Evolutionary conservation across 352 stramenopile genomes (phyloP).

Genomic region (Globisporangium takayamanum): DNA sequence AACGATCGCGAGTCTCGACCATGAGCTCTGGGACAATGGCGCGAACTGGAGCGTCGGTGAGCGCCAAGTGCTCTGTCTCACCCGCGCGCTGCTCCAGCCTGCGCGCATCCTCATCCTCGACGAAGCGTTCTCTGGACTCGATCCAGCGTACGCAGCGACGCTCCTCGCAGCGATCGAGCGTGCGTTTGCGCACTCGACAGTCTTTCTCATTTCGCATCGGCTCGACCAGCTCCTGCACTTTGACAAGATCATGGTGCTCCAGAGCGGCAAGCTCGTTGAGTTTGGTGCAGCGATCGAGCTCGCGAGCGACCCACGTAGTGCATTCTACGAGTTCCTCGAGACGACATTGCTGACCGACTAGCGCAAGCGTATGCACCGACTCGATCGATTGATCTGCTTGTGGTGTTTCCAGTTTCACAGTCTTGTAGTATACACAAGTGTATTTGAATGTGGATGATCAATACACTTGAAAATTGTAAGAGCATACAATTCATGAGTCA

Average conservation of each 20-base stretch:
- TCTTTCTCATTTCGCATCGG: slow-evolving; percentile 91
- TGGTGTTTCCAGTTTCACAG: no score
- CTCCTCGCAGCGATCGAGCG: slow-evolving; percentile 79
- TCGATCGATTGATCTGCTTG: not conserved
- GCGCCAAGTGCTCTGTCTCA: slow-evolving; percentile 86
- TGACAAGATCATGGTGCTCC: slow-evolving; percentile 12
- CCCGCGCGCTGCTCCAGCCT: slow-evolving; percentile 76
- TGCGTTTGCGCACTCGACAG: slow-evolving; percentile 17
- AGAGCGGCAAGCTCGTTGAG: slow-evolving; percentile 19
- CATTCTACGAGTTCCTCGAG: slow-evolving; percentile 44
- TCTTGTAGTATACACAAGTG: not conserved
- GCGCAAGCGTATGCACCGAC: not conserved
- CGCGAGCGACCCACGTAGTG: slow-evolving; percentile 21
- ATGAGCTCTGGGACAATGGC: slow-evolving; percentile 43
- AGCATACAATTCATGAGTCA: not conserved
- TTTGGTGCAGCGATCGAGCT: slow-evolving; percentile 27
- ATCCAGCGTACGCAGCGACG: slow-evolving; percentile 70
- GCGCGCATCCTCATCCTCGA: slow-evolving; percentile 86
- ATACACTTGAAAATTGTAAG: not conserved
- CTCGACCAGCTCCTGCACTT: slow-evolving; percentile 40
- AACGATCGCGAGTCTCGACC: slow-evolving; percentile 19
- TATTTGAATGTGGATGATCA: not conserved
- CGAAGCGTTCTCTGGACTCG: slow-evolving; percentile 82
- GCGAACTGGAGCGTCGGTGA: slow-evolving; percentile 88
- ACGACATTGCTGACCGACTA: slow-evolving; percentile 23